Conservation (phyloP, 192 early-diverging fungal genomes). For the Rhizophagus sp. region DNA sequence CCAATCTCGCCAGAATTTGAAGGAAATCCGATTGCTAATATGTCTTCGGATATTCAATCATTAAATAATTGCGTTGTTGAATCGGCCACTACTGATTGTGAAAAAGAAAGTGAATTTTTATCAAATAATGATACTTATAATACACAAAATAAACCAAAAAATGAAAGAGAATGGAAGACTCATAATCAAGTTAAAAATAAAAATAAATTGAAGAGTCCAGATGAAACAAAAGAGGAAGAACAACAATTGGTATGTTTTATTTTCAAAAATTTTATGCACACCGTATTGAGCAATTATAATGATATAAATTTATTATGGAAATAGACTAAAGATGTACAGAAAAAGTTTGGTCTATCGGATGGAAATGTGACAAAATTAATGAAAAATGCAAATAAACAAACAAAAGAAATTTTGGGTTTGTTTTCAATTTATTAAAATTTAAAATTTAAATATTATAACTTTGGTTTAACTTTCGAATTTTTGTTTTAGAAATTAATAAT, state of each 20-base stretch:
- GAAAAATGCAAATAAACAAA: conserved; percentile 35
- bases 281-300: background rate
- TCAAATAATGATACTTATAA: background rate
- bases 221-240: conserved; percentile 38
- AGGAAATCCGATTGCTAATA: background rate
- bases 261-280: background rate
- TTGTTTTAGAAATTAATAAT: conserved; percentile 8
- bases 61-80: background rate
- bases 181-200: background rate
- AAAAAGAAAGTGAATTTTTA: background rate
- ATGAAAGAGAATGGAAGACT: background rate
- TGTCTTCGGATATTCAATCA: background rate
- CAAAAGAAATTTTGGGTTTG: conserved; percentile 23
- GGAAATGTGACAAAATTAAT: conserved; percentile 51
- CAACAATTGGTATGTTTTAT: conserved; percentile 43
- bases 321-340: conserved; percentile 53
- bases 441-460: background rate
- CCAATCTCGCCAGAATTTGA: background rate
- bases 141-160: background rate
- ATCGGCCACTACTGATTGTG: background rate
- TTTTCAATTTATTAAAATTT: background rate
- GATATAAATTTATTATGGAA: background rate
- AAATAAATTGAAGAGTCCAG: conserved; percentile 22
- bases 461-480: background rate
- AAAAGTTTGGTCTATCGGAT: conserved; percentile 56